Conservation (phyloP, 441 rosid genomes). For the Gossypium davidsonii region DNA sequence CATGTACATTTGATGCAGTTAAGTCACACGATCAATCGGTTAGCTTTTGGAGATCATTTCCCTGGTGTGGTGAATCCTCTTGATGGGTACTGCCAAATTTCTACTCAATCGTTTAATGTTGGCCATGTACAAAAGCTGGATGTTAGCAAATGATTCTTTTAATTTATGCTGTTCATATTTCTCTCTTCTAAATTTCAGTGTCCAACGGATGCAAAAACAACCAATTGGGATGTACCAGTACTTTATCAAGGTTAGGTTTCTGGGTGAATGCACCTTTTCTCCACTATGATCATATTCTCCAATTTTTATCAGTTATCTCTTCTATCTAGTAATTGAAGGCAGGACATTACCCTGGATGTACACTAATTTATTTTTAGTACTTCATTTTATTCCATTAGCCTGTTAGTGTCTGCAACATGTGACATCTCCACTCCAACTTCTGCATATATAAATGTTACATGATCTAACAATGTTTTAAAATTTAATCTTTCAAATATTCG, state of each 20-base stretch:
- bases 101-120: not conserved
- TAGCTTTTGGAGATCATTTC: constrained; percentile 77
- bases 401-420: not conserved
- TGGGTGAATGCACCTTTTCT: constrained; percentile 8
- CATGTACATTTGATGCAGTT: constrained; percentile 38
- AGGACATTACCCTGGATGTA: not conserved
- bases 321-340: not conserved
- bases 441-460: not conserved
- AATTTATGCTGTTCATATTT: not conserved
- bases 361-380: not conserved
- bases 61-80: constrained; percentile 97
- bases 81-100: constrained; percentile 49
- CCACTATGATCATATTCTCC: not conserved
- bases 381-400: not conserved
- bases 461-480: too few relatives aligned
- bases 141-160: constrained; percentile 1
- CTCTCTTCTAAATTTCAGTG: constrained; percentile 34
- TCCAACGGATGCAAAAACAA: constrained; percentile 76
- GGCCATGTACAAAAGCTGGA: not conserved
- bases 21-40: constrained; percentile 79
- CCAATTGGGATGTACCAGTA: constrained; percentile 96
- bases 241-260: constrained; percentile 66
- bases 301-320: not conserved
- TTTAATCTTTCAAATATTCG: too few relatives aligned
- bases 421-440: not conserved